Evolutionary conservation across 208 protist species (phyloP).

Genomic region (Acanthamoeba polyphaga): DNA sequence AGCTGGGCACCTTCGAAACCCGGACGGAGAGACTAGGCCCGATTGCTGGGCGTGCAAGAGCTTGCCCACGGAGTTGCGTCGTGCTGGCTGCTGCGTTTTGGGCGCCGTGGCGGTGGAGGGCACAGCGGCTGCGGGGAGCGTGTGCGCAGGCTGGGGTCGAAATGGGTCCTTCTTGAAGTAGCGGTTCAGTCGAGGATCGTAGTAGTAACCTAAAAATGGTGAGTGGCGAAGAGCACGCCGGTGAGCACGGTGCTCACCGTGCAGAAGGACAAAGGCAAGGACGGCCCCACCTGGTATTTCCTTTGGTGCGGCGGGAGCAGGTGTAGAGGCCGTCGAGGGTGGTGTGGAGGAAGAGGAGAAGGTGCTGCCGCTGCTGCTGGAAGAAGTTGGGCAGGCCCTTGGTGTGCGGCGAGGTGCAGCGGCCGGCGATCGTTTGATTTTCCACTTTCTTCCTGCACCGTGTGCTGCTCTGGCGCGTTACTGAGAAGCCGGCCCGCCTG

Average conservation of each 20-base stretch:
- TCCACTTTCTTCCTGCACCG: not conserved
- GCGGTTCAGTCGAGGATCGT: constrained; percentile 30
- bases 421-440: not conserved
- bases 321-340: not conserved
- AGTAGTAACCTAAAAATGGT: constrained; percentile 10
- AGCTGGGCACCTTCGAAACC: not conserved
- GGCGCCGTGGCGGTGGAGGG: not conserved
- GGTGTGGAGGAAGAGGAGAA: not conserved
- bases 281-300: not conserved
- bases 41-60: not conserved
- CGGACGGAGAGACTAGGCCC: not conserved
- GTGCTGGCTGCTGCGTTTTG: not conserved
- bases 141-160: constrained; percentile 33
- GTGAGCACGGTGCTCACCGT: too few species aligned
- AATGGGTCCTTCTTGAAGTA: constrained; percentile 72
- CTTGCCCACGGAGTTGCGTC: not conserved
- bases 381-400: not conserved
- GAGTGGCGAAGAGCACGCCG: too few species aligned
- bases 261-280: too few species aligned
- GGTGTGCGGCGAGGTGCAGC: not conserved
- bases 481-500: too few species aligned
- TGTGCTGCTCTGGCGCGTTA: not conserved
- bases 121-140: not conserved
- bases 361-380: too few species aligned
- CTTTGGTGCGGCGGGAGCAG: not conserved